Evolutionary conservation across 106 monocot species (phyloP).

Genomic region (Vanilla planifolia): DNA sequence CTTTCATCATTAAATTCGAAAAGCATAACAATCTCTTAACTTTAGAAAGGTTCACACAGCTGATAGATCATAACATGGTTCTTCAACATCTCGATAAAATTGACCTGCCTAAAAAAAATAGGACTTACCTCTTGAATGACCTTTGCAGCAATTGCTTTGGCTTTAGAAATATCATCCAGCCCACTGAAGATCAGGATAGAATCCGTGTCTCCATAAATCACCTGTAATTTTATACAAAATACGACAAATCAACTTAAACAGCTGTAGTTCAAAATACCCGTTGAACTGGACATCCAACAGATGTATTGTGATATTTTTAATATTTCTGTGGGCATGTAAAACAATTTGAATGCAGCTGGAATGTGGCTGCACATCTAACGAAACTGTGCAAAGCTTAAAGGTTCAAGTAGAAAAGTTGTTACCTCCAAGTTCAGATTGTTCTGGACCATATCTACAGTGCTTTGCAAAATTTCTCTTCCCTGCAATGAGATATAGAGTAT

Average conservation of each 20-base stretch:
- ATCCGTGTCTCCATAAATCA: constrained; percentile 97
- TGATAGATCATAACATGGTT: too few species aligned
- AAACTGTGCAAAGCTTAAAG: not conserved
- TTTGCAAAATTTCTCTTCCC: constrained; percentile 96
- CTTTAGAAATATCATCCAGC: constrained; percentile 78
- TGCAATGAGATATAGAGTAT: too few species aligned
- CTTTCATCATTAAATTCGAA: not conserved
- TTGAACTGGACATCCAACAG: too few species aligned
- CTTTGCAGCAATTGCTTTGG: constrained; percentile 75
- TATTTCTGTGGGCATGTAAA: too few species aligned
- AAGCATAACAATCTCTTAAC: not conserved
- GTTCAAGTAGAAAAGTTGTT: not conserved
- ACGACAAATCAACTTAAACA: not conserved
- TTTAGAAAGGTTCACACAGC: not conserved
- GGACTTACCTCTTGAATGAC: constrained; percentile 86
- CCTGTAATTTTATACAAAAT: too few species aligned
- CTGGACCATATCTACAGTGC: constrained; percentile 95
- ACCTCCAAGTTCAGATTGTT: constrained; percentile 95
- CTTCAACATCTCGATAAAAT: not conserved
- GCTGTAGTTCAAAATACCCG: too few species aligned
- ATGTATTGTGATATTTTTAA: too few species aligned
- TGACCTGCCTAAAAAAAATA: not conserved
- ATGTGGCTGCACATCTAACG: not conserved
- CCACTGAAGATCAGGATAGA: constrained; percentile 97
- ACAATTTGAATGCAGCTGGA: too few species aligned